Base-by-base conservation (phyloP, 257 asterid genomes). In the Lycium barbarum region DNA sequence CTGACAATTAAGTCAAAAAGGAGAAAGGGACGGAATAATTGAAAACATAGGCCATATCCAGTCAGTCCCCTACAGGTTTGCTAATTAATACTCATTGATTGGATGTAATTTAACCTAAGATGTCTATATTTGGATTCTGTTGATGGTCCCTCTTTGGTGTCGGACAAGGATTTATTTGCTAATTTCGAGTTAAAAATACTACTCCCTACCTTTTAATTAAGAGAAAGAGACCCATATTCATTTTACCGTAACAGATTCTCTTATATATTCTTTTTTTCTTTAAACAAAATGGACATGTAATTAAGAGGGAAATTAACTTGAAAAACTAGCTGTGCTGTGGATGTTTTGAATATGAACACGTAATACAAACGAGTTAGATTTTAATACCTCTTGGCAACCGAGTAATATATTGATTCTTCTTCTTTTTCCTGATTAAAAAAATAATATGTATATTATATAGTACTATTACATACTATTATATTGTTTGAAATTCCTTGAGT, bases 1-100 rank as follows among this genome's bases (percentile, higher is more conserved):
- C 26, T 78, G 82, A 78, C 47, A 53, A 78, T 53, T 53, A 78
- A 53, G 82, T 78, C 65, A 78, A 53, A 78, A 78, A 26, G 82
- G 7, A 5, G 62, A 49, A 76, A 51, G 5, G 26, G 45, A 76
- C 22, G 2, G 81, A 76, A 26, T 7, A 76, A 53, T 76, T 51
- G n/a, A 13, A 33, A 76, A 53, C 4, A 53, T 26, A 53, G 82
- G 26, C 63, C 47, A 26, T 76, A n/a, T 22, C 47, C 7, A 76
- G 82, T 51, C 62, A 76, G 82, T 51, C 62, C 82, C 82, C 65
- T 26, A 72, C 57, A 70, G 4, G 6, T 70, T 70, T 70, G 4
- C 53, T 68, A 38, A 36, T 68, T 68, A 38, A 68, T 68, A 68
- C 51, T 68, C 78, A 38, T 78, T 78, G 20, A 78, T 49, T 78